Evolutionary conservation across 768 basidiomycete genomes (phyloP).

Genomic region (Pilatotrama ljubarskyi): DNA sequence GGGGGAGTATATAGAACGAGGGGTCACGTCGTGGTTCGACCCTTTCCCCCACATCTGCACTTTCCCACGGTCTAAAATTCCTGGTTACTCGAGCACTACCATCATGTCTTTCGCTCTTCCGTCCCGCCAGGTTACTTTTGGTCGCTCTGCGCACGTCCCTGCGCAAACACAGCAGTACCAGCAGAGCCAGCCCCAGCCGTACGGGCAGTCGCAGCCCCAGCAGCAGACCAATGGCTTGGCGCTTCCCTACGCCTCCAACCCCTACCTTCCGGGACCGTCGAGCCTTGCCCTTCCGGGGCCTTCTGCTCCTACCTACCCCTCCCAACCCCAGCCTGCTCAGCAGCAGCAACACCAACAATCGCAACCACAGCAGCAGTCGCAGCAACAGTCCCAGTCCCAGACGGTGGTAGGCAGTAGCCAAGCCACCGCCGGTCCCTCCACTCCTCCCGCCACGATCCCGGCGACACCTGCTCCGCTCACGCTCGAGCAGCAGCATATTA

Average conservation of each 20-base stretch:
- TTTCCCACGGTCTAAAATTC: slow-evolving; percentile 25
- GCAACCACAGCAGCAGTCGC: slow-evolving; percentile 22
- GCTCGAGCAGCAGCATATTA: slow-evolving; percentile 92
- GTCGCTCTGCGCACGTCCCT: slow-evolving; percentile 51
- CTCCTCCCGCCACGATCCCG: slow-evolving; percentile 53
- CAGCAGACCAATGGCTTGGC: slow-evolving; percentile 54
- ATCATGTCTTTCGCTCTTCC: slow-evolving; percentile 66
- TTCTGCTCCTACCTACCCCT: slow-evolving; percentile 48
- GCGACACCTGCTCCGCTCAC: slow-evolving; percentile 74
- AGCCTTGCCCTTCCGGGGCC: slow-evolving; percentile 53
- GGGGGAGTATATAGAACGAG: slow-evolving; percentile 13
- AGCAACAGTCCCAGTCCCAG: slow-evolving; percentile 31
- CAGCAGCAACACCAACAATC: slow-evolving; percentile 23
- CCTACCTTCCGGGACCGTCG: slow-evolving; percentile 47
- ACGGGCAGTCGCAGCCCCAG: slow-evolving; percentile 40
- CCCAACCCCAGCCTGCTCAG: slow-evolving; percentile 19
- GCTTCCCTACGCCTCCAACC: slow-evolving; percentile 44
- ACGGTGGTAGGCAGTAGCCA: slow-evolving; percentile 25
- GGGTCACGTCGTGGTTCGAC: slow-evolving; percentile 8
- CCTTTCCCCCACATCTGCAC: slow-evolving; percentile 14
- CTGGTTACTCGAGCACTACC: slow-evolving; percentile 2
- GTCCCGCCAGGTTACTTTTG: slow-evolving; percentile 78
- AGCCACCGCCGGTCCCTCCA: slow-evolving; percentile 58
- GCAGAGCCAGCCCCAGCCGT: slow-evolving; percentile 43
- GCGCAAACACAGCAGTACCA: slow-evolving; percentile 42